These are phyloP conservation scores for Withania somnifera DNA, from an alignment of 305 asterid species.

Conservation along the genomic window DNA sequence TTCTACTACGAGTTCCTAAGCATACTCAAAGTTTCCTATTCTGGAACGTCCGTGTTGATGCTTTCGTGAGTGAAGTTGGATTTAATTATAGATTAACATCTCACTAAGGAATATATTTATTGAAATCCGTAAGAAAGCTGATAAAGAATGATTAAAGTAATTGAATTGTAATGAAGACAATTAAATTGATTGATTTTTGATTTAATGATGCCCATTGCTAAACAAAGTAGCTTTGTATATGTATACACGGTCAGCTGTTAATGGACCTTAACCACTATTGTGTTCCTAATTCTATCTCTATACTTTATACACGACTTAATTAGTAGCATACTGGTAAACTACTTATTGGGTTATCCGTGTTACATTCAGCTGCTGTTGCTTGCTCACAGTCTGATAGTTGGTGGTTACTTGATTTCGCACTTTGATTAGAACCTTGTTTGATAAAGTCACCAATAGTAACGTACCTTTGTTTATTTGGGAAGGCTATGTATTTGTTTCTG, in stretches of 20 bases:
- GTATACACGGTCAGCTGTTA: neutral
- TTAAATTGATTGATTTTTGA: too few species aligned
- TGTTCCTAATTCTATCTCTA: neutral
- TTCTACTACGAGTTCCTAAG: neutral
- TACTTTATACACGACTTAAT: neutral
- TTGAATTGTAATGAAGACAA: neutral
- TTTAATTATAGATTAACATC: neutral
- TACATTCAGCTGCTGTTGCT: too few species aligned
- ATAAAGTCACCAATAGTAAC: too few species aligned
- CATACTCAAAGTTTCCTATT: neutral
- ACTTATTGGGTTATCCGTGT: too few species aligned
- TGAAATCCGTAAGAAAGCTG: neutral
- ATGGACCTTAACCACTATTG: neutral
- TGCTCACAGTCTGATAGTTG: too few species aligned
- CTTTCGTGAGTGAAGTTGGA: neutral
- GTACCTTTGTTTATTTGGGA: too few species aligned
- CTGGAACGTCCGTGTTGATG: neutral
- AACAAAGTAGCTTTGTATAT: too few species aligned
- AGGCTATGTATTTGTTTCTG: too few species aligned
- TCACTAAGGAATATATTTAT: neutral
- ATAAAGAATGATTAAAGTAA: neutral
- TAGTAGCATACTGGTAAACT: neutral
- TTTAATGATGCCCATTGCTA: too few species aligned
- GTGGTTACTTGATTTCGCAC: too few species aligned
- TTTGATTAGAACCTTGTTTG: too few species aligned